Evolutionary conservation across 2,329 filamentous ascomycete genomes (phyloP).

Genomic region (Tolypocladium sp.): DNA sequence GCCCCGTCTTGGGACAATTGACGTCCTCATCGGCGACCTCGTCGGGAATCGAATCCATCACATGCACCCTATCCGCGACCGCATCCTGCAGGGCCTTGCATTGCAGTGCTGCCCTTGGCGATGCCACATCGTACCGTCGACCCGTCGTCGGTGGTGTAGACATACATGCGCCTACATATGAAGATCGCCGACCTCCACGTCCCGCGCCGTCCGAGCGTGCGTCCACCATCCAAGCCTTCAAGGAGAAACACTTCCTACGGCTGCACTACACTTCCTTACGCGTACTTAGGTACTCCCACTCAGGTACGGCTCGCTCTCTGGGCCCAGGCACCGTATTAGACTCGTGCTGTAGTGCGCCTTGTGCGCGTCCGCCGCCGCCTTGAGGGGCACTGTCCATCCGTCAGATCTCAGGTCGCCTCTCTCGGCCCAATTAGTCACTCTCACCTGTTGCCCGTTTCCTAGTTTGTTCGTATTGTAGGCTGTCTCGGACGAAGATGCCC

Average conservation of each 20-base stretch:
- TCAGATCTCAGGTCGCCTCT: not conserved
- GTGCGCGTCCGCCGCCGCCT: too few relatives aligned
- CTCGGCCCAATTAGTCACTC: not conserved
- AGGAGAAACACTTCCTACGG: not conserved
- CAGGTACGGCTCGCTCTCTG: too few relatives aligned
- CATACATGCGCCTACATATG: not conserved
- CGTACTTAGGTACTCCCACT: not conserved
- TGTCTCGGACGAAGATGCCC: not conserved
- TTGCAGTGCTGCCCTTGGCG: not conserved
- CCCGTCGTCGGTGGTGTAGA: not conserved
- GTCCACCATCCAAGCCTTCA: not conserved
- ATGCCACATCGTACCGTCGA: not conserved
- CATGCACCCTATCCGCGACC: not conserved
- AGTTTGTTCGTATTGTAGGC: not conserved
- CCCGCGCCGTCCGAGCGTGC: not conserved
- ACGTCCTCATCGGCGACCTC: not conserved
- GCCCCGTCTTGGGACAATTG: not conserved
- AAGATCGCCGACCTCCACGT: not conserved
- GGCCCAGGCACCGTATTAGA: too few relatives aligned
- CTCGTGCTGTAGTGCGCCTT: too few relatives aligned
- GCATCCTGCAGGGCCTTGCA: not conserved
- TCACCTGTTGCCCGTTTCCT: not conserved
- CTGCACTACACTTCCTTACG: not conserved
- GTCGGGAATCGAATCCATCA: not conserved
- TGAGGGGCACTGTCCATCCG: not conserved